Evolutionary conservation across 1,139 yeast species (phyloP), one percentile per base, ranked within the genome.

Genomic region (Martiniozyma asiatica): DNA sequence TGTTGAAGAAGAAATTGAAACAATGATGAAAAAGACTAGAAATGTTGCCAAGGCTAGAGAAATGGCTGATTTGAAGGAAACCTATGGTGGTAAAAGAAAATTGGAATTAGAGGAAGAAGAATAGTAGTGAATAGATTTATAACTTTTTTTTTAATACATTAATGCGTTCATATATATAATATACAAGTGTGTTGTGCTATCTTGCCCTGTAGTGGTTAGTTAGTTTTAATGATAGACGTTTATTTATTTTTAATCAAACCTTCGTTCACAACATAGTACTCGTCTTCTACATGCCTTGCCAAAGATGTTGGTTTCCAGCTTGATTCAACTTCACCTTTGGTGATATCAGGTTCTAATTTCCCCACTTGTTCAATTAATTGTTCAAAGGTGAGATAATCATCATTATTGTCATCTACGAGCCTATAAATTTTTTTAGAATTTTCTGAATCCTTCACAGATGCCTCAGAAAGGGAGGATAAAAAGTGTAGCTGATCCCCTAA

Each of bases 1-100:
- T 53, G 94, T 84, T 10, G 97, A 89, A 51, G 89, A 72, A 30
- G 95, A 87, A 54, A 85, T 89, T 42, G 85, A 75, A 28, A 72
- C 75, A 52, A 80, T 87, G 94, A 87, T 94, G 12, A 69, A 65
- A 45, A 85, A 81, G 62, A 93, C 84, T 23, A 68, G 67, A 50
- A 75, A 68, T 46, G 97, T 87, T 57, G 82, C 75, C 13, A 77
- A 70, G n/a, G 71, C 82, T 5, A 73, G 78, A 41, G 77, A 80
- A 46, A 56, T 78, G 41, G 70, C 77, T 1, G 85, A 87, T 16
- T 72, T 80, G 9, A 70, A 89, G 48, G 63, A 73, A 40, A 55
- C 61, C 24, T 44, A 48, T 26, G 54, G 65, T 3, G 92, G 93
- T 32, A 85, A 82, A 56, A 73, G 89, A 42, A 79, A 71, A 56